A percentile compares a stretch with the other conserved stretches of the same genome.
These are phyloP conservation scores for Phytophthora ramorum DNA, from an alignment of 352 stramenopile species.

Conservation along the genomic window DNA sequence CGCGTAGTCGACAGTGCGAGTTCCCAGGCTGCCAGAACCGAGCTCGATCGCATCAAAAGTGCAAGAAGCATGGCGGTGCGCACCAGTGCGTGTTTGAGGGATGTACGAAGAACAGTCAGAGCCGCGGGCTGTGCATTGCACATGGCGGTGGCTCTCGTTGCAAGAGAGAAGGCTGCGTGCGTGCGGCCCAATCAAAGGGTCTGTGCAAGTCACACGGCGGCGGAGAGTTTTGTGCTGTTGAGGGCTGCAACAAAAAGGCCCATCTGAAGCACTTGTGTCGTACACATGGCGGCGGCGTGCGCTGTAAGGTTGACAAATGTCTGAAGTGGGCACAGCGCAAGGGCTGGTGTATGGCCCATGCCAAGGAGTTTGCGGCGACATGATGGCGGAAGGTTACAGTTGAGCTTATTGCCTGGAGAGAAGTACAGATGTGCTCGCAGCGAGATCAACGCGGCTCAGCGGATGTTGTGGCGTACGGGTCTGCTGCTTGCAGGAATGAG, in stretches of 20 bases:
- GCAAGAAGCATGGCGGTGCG: conserved; percentile 90
- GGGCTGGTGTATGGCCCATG: conserved; percentile 90
- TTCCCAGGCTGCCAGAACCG: conserved; percentile 80
- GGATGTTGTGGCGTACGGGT: conserved; percentile 2
- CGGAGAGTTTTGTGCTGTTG: conserved; percentile 81
- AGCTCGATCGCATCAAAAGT: conserved; percentile 86
- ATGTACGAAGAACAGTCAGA: conserved; percentile 90
- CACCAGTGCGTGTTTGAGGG: conserved; percentile 87
- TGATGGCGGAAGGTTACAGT: conserved; percentile 30
- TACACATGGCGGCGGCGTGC: conserved; percentile 86
- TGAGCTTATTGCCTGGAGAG: conserved; percentile 18
- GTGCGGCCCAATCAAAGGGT: conserved; percentile 85
- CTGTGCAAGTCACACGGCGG: conserved; percentile 88
- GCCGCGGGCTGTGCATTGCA: conserved; percentile 83
- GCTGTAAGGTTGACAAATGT: conserved; percentile 83
- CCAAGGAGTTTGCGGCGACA: conserved; percentile 73
- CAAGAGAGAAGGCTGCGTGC: conserved; percentile 79
- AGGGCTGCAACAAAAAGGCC: conserved; percentile 88
- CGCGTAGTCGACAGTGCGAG: conserved; percentile 70
- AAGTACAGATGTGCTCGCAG: not conserved
- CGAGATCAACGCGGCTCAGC: not conserved
- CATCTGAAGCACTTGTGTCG: conserved; percentile 87
- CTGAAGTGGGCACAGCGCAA: conserved; percentile 89
- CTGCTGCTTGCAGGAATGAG: not conserved
- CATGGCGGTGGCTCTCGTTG: conserved; percentile 85